Percentiles rank a stretch among this genome's conserved stretches.
Conservation (phyloP, 192 early-diverging fungal genomes). For the Neocallimastix lanati region DNA sequence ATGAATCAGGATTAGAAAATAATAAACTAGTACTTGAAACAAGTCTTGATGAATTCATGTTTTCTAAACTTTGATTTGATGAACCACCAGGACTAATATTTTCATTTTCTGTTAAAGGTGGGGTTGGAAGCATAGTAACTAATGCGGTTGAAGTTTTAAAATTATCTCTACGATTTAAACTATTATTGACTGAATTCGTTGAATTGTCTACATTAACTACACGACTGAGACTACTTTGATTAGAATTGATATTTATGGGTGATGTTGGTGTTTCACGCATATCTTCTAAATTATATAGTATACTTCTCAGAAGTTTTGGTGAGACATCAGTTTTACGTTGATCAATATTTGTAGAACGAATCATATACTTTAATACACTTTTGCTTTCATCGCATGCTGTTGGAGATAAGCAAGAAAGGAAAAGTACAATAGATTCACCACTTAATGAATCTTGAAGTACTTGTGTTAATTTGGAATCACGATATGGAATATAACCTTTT, state of each 20-base stretch:
- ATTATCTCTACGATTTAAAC: too few species aligned
- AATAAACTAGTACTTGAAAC: not conserved
- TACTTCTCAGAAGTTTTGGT: not conserved
- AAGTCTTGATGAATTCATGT: not conserved
- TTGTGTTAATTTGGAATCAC: not conserved
- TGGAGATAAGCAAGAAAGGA: not conserved
- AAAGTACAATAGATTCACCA: not conserved
- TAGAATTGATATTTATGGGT: not conserved
- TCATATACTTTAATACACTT: not conserved
- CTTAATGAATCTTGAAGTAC: not conserved
- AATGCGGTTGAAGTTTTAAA: too few species aligned
- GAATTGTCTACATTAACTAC: too few species aligned
- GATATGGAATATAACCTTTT: not conserved
- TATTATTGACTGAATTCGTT: too few species aligned
- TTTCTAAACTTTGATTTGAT: not conserved
- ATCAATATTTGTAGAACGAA: not conserved
- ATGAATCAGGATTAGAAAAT: not conserved
- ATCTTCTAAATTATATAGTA: not conserved
- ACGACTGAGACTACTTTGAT: too few species aligned
- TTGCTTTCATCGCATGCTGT: not conserved
- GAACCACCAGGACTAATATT: not conserved
- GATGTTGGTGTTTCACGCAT: not conserved
- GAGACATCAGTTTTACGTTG: not conserved
- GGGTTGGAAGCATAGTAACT: not conserved
- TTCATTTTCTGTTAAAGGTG: not conserved